phyloP scores from a whole-genome alignment of 768 basidiomycete species.

The Mycena galericulata region DNA sequence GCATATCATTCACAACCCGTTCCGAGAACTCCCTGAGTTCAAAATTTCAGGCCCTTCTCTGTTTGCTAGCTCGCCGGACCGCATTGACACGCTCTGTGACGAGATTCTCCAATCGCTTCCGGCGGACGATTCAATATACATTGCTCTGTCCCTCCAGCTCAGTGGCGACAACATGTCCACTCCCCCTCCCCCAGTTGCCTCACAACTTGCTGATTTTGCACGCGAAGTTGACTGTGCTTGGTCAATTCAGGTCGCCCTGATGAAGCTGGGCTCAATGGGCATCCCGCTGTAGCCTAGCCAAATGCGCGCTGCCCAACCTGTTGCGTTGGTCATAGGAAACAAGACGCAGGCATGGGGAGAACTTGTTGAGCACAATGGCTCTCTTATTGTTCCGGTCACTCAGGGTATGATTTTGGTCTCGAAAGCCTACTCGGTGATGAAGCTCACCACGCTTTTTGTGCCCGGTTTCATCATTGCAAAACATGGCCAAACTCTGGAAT shows the following conservation, averaged over 20 bases:
- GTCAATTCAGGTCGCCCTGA: conserved; percentile 10
- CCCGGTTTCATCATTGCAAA: conserved; percentile 21
- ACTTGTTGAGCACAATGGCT: conserved; percentile 24
- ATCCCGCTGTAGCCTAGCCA: conserved; percentile 17
- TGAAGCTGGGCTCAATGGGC: conserved; percentile 16
- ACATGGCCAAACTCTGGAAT: conserved; percentile 28
- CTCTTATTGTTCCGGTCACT: neutral
- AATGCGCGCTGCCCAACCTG: conserved; percentile 18
- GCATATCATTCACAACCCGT: conserved; percentile 31
- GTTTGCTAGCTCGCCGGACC: conserved; percentile 7
- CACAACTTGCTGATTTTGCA: neutral
- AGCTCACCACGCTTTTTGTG: conserved; percentile 24
- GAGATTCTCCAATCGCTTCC: conserved; percentile 11
- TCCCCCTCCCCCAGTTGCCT: neutral
- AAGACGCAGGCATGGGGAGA: conserved; percentile 19
- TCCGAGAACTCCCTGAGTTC: conserved; percentile 17
- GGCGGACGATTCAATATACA: neutral
- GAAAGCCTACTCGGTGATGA: conserved; percentile 23
- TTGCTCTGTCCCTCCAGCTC: neutral
- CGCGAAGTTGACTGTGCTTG: conserved; percentile 28
- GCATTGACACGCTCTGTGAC: conserved; percentile 10
- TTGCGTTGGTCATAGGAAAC: conserved; percentile 21
- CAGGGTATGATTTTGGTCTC: conserved; percentile 10
- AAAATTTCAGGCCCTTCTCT: neutral
- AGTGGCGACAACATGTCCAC: neutral